Base-by-base conservation (phyloP, 805 yeast species). In the Candida rishiriensis region DNA sequence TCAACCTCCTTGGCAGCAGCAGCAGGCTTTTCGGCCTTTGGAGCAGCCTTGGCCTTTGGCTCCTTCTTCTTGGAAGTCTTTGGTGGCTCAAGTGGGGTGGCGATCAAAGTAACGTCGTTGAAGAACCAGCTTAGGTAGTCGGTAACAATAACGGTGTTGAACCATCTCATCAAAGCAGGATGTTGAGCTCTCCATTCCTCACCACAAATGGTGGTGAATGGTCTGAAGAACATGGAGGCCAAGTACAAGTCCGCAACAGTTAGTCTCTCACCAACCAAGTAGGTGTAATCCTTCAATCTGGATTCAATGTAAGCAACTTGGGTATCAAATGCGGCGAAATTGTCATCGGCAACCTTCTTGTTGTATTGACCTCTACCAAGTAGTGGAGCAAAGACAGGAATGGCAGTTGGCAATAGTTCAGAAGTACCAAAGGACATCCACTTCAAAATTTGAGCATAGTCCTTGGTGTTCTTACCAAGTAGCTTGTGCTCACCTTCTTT, bases 391-490 rank as follows among this genome's bases (percentile, higher is more conserved):
- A 87, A 78, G 52, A 78, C 77, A 33, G 52, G 57, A 46, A 76
- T 75, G 41, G 73, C 55, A 46, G 66, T 57, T 38, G 70, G 57
- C 53, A 83, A 62, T 46, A 85, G 55, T 57, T 90, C 96, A 55
- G 77, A 58, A 74, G 84, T 87, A 64, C 81, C 73, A 55, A 86
- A 70, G 2, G 96, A 86, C 64, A 82, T 58, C 95, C 95, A 89
- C 69, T 73, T 81, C 55, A 89, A 64, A 58, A 88, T 72, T 57
- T 67, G 66, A 48, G 86, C 88, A 61, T 78, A 73, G 57, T 85
- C 87, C 53, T 70, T 68, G 52, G 76, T 66, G 64, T 73, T 73
- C 65, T 78, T 76, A 59, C 97, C 97, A 36, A 63, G 52, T 43
- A 78, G 71, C 49, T 66, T 64, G 48, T 62, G 54, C 41, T 54